A percentile compares a stretch with the other conserved stretches of the same genome.
These are phyloP conservation scores for Scytalidium sp. DNA, from an alignment of 2,329 filamentous ascomycete genomes.

Conservation along the genomic window DNA sequence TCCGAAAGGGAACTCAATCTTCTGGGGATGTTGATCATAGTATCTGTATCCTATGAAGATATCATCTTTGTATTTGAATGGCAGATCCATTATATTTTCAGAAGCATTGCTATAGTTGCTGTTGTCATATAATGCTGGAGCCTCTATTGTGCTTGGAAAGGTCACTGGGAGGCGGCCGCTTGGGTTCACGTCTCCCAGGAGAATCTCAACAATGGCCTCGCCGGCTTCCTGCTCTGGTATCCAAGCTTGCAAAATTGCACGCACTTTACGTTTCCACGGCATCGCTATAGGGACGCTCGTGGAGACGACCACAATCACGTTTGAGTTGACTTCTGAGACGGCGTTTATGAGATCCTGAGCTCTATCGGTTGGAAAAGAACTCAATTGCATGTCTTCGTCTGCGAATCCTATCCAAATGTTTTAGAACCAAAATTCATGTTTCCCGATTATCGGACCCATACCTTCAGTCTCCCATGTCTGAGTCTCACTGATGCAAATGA, in stretches of 20 bases:
- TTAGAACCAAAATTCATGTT: not conserved
- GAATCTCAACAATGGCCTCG: constrained; percentile 69
- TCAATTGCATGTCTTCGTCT: not conserved
- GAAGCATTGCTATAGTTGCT: constrained; percentile 60
- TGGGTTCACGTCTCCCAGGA: constrained; percentile 72
- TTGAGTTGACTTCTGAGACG: not conserved
- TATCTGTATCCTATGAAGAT: constrained; percentile 67
- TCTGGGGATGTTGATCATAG: constrained; percentile 59
- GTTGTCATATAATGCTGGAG: constrained; percentile 69
- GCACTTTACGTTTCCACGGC: not conserved
- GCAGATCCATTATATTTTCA: constrained; percentile 42
- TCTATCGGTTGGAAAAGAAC: not conserved
- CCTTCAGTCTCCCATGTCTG: not conserved
- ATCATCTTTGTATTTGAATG: constrained; percentile 66
- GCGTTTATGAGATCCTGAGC: not conserved
- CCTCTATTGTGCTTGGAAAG: constrained; percentile 57
- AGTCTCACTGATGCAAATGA: constrained; percentile 6
- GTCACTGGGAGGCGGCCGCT: constrained; percentile 74
- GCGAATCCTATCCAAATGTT: not conserved
- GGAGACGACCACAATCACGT: not conserved
- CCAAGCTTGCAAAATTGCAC: not conserved
- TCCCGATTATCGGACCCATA: not conserved
- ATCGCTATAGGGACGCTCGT: not conserved
- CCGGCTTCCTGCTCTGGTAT: constrained; percentile 37
- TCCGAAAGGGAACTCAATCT: constrained; percentile 63